Evolutionary conservation across 768 basidiomycete genomes (phyloP).

Genomic region (Inosperma sp.): DNA sequence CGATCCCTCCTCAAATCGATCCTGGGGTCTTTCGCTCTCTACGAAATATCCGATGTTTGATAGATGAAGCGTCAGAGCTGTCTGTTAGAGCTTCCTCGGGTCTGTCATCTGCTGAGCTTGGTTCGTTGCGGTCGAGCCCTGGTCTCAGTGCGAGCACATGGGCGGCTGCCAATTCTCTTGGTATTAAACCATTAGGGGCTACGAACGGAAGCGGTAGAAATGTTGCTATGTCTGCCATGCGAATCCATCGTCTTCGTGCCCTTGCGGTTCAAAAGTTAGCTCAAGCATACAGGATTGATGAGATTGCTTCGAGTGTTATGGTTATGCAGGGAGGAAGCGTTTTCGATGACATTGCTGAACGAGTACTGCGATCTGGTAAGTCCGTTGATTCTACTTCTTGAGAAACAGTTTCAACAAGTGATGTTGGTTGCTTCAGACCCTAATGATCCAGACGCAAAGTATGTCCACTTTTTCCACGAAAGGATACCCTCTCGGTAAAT

Average conservation of each 20-base stretch:
- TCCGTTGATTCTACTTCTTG: conserved; percentile 3
- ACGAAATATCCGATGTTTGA: conserved; percentile 67
- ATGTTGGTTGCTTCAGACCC: conserved; percentile 62
- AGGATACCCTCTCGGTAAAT: conserved; percentile 87
- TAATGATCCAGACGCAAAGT: conserved; percentile 70
- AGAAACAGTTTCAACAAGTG: conserved; percentile 6
- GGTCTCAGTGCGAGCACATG: conserved; percentile 48
- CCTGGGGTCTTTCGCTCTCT: conserved; percentile 83
- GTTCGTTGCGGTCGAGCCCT: conserved; percentile 51
- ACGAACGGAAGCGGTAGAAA: conserved; percentile 56
- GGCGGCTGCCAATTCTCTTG: conserved; percentile 59
- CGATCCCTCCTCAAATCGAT: conserved; percentile 82
- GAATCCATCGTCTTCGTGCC: conserved; percentile 73
- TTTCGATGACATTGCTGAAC: conserved; percentile 88
- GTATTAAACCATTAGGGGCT: conserved; percentile 55
- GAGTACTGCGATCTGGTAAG: conserved; percentile 63
- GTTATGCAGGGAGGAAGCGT: conserved; percentile 93
- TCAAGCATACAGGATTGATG: conserved; percentile 80
- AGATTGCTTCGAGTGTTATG: conserved; percentile 91
- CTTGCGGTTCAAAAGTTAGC: conserved; percentile 86
- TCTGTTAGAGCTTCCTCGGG: conserved; percentile 86
- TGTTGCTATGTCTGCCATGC: conserved; percentile 79
- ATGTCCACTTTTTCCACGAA: conserved; percentile 93
- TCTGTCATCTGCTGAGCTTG: conserved; percentile 67
- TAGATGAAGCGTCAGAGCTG: conserved; percentile 86